Conservation (phyloP, 495 filamentous ascomycete species). For the Thozetella sp. region DNA sequence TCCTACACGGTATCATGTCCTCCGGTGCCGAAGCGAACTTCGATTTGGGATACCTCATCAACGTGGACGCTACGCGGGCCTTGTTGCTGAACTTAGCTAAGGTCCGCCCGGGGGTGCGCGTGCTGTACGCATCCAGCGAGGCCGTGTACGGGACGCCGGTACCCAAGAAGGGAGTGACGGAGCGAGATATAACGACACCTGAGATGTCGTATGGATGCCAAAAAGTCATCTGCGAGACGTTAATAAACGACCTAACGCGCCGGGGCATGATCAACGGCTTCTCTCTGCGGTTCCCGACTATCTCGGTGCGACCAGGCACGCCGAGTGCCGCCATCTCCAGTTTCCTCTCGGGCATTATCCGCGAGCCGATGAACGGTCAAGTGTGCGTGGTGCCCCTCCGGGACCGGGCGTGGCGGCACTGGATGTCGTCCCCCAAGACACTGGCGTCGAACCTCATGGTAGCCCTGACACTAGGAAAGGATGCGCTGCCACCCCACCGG, state of each 20-base stretch:
- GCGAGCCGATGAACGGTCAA: constrained; percentile 53
- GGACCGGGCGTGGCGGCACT: constrained; percentile 21
- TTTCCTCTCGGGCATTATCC: constrained; percentile 66
- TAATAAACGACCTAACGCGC: constrained; percentile 67
- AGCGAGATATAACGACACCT: constrained; percentile 39
- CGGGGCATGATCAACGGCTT: constrained; percentile 60
- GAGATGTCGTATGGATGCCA: constrained; percentile 62
- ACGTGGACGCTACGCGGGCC: constrained; percentile 58
- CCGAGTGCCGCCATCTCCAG: constrained; percentile 64
- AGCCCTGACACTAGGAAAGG: constrained; percentile 48
- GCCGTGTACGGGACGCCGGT: constrained; percentile 58
- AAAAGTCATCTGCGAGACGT: constrained; percentile 61
- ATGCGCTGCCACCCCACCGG: constrained; percentile 27
- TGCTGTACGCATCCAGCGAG: constrained; percentile 50
- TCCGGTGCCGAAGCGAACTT: constrained; percentile 63
- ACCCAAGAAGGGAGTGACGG: background rate
- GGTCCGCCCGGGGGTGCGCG: constrained; percentile 54
- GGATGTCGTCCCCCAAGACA: constrained; percentile 65
- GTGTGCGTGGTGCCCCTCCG: constrained; percentile 18
- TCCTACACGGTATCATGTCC: constrained; percentile 72
- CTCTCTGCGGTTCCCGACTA: constrained; percentile 61
- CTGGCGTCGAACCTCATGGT: constrained; percentile 62
- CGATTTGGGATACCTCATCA: constrained; percentile 63
- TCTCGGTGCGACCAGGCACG: constrained; percentile 64
- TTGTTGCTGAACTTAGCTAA: constrained; percentile 59